phyloP scores from a whole-genome alignment of 495 filamentous ascomycete species.

The Penicillium flavigenum region DNA sequence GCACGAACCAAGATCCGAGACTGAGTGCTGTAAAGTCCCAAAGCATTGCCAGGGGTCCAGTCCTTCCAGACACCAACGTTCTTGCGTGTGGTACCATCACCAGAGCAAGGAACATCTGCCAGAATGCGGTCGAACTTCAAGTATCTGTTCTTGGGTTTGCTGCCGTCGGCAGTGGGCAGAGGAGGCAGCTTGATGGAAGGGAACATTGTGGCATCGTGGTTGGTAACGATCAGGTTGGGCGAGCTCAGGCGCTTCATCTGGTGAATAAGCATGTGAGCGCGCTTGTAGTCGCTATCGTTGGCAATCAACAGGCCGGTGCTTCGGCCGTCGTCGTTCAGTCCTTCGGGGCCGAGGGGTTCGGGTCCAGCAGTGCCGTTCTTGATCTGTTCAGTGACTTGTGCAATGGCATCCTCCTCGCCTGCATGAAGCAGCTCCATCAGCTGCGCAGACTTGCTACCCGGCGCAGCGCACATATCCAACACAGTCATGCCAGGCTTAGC shows the following conservation, averaged over 20 bases:
- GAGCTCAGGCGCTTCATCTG: slow-evolving; percentile 96
- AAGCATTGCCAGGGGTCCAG: slow-evolving; percentile 78
- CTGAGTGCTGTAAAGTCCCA: slow-evolving; percentile 83
- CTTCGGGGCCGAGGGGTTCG: slow-evolving; percentile 46
- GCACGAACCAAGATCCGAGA: slow-evolving; percentile 87
- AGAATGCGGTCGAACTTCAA: slow-evolving; percentile 96
- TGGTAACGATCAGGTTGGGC: slow-evolving; percentile 94
- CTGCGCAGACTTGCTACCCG: slow-evolving; percentile 94
- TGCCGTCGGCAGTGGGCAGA: slow-evolving; percentile 45
- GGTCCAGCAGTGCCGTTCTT: slow-evolving; percentile 50
- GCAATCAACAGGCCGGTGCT: slow-evolving; percentile 89
- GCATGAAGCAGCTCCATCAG: slow-evolving; percentile 89
- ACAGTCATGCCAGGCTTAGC: slow-evolving; percentile 86
- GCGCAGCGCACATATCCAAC: slow-evolving; percentile 92
- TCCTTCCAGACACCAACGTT: slow-evolving; percentile 92
- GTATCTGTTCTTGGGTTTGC: slow-evolving; percentile 62
- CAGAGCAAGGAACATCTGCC: slow-evolving; percentile 95
- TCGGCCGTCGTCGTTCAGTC: slow-evolving; percentile 75
- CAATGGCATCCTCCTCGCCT: slow-evolving; percentile 82
- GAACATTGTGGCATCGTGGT: slow-evolving; percentile 96
- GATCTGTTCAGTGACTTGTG: slow-evolving; percentile 54
- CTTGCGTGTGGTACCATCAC: slow-evolving; percentile 90
- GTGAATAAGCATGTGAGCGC: slow-evolving; percentile 93
- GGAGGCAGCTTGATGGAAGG: slow-evolving; percentile 78
- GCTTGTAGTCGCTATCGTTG: slow-evolving; percentile 93